Percentiles rank a stretch among this genome's conserved stretches.
phyloP scores from a whole-genome alignment of 2,329 filamentous ascomycete species.

The Xylaria sp. region DNA sequence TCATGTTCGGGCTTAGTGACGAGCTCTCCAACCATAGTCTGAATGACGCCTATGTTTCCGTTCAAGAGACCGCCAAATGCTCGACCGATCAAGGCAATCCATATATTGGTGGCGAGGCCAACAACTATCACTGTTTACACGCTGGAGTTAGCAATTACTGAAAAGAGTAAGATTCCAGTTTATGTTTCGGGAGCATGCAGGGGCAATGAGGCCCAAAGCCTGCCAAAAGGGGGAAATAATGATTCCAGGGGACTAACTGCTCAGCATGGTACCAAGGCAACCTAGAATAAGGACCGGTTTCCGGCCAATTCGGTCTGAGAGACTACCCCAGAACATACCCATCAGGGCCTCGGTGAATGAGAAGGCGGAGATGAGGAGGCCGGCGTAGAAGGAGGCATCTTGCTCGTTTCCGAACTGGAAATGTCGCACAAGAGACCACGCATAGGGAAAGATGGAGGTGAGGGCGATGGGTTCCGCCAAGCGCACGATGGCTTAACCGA shows the following conservation, averaged over 20 bases:
- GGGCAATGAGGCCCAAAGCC: too few species aligned
- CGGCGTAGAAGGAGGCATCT: constrained; percentile 88
- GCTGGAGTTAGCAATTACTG: too few species aligned
- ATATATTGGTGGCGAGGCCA: constrained; percentile 84
- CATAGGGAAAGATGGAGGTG: constrained; percentile 93
- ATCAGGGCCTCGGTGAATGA: constrained; percentile 83
- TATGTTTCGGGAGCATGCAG: too few species aligned
- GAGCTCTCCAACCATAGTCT: constrained; percentile 92
- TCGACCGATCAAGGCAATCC: constrained; percentile 81
- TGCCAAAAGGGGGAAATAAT: too few species aligned
- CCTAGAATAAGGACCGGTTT: constrained; percentile 87
- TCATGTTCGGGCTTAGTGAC: constrained; percentile 87
- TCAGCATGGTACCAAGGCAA: constrained; percentile 83
- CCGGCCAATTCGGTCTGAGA: constrained; percentile 84
- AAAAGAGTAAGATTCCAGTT: too few species aligned
- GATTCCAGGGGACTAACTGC: too few species aligned
- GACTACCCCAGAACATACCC: constrained; percentile 86
- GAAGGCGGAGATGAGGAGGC: constrained; percentile 87
- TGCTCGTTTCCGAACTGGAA: constrained; percentile 76
- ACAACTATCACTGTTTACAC: constrained; percentile 87
- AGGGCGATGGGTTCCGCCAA: constrained; percentile 92
- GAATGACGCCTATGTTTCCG: constrained; percentile 89
- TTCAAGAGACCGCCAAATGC: constrained; percentile 84
- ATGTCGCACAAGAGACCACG: constrained; percentile 82
- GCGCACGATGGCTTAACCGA: constrained; percentile 80